phyloP scores from a whole-genome alignment of 805 yeast species.

The Monosporozyma unispora region DNA sequence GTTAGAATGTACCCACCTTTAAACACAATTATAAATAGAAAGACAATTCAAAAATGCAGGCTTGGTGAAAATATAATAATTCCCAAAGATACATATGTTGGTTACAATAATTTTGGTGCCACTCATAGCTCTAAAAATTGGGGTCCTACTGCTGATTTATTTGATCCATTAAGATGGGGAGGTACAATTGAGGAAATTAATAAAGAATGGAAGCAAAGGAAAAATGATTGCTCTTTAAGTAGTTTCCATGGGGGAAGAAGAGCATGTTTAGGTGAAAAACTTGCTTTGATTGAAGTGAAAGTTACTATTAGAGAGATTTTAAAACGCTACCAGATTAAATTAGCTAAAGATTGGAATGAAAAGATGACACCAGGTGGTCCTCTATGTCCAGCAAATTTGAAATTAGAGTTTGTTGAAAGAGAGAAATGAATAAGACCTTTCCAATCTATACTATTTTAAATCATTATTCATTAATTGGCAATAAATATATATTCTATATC shows the following conservation, averaged over 20 bases:
- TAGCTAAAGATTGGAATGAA: conserved; percentile 40
- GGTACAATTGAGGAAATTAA: conserved; percentile 30
- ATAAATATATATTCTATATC: neutral
- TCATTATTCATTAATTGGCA: neutral
- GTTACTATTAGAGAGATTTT: conserved; percentile 33
- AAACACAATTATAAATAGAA: conserved; percentile 46
- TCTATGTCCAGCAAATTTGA: conserved; percentile 38
- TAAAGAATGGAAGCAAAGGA: conserved; percentile 35
- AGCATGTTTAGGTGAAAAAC: conserved; percentile 53
- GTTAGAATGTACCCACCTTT: conserved; percentile 47
- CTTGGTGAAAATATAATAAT: conserved; percentile 37
- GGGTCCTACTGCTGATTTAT: conserved; percentile 38
- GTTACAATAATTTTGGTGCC: conserved; percentile 46
- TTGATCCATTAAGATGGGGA: conserved; percentile 49
- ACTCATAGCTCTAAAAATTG: conserved; percentile 38
- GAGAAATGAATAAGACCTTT: neutral
- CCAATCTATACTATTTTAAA: too few species aligned
- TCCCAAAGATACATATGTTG: conserved; percentile 45
- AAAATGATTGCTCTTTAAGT: conserved; percentile 38
- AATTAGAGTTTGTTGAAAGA: conserved; percentile 17
- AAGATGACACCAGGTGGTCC: conserved; percentile 52
- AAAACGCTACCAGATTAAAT: conserved; percentile 28
- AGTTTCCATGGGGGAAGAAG: conserved; percentile 53
- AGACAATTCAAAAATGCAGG: conserved; percentile 31
- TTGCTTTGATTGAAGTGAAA: conserved; percentile 41